These are phyloP conservation scores for Ophiocordyceps camponoti-leonardi DNA, from an alignment of 2,329 filamentous ascomycete genomes.

Conservation along the genomic window DNA sequence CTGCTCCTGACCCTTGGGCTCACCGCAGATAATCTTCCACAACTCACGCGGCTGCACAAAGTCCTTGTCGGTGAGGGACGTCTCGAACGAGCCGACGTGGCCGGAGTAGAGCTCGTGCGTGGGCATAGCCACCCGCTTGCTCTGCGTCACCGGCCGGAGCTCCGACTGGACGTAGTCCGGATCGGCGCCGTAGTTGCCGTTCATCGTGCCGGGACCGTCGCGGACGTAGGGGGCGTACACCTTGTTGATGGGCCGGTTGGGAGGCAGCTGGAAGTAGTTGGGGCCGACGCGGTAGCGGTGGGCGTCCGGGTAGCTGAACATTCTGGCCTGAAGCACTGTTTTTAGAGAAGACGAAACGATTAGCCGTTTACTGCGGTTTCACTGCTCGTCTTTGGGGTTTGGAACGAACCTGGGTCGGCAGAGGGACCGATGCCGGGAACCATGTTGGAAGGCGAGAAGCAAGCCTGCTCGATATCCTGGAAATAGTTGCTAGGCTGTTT, in stretches of 20 bases:
- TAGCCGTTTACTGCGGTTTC: too few relatives aligned
- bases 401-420: constrained; percentile 20
- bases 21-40: constrained; percentile 8
- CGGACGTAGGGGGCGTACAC: constrained; percentile 6
- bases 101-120: constrained; percentile 8
- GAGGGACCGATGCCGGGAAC: constrained; percentile 31
- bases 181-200: constrained; percentile 10
- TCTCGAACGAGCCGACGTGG: constrained; percentile 6
- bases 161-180: constrained; percentile 9
- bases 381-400: too few relatives aligned
- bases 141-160: constrained; percentile 16
- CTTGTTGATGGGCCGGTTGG: constrained; percentile 6
- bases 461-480: constrained; percentile 30
- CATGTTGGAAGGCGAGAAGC: constrained; percentile 31
- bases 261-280: constrained; percentile 31
- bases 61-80: constrained; percentile 5
- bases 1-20: constrained; percentile 5
- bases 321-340: constrained; percentile 29
- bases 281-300: constrained; percentile 33
- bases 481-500: constrained; percentile 30
- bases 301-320: constrained; percentile 31
- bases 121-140: constrained; percentile 7
- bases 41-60: constrained; percentile 8
- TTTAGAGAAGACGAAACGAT: too few relatives aligned
- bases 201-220: constrained; percentile 9